Conservation (phyloP, 2,329 filamentous ascomycete species). For the Sporothrix globosa region DNA sequence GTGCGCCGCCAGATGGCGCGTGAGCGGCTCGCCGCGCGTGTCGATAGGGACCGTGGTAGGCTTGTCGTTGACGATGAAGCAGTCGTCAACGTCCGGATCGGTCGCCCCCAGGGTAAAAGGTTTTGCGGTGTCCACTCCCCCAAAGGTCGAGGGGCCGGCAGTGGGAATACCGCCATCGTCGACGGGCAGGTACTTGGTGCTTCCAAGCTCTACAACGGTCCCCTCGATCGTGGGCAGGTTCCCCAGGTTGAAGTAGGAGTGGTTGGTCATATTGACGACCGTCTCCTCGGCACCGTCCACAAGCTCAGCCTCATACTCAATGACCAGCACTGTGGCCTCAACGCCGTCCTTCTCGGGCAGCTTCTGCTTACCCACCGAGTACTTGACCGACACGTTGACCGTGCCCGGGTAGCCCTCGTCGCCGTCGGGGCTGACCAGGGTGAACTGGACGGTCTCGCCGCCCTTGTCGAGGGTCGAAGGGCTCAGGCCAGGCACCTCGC, state of each 20-base stretch:
- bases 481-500: constrained; percentile 52
- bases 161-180: constrained; percentile 72
- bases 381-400: constrained; percentile 75
- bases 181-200: constrained; percentile 70
- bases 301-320: constrained; percentile 88
- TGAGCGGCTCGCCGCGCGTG: constrained; percentile 65
- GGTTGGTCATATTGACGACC: constrained; percentile 90
- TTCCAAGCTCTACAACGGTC: constrained; percentile 68
- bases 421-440: constrained; percentile 71
- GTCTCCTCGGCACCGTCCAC: constrained; percentile 84
- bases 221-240: constrained; percentile 57
- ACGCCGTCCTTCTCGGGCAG: constrained; percentile 54
- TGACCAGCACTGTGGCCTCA: constrained; percentile 71
- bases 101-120: constrained; percentile 72
- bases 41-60: constrained; percentile 65
- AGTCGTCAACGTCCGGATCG: constrained; percentile 83
- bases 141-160: constrained; percentile 66
- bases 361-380: constrained; percentile 72
- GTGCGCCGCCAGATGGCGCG: constrained; percentile 69
- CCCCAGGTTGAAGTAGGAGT: constrained; percentile 69
- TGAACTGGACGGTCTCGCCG: constrained; percentile 69
- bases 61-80: constrained; percentile 76
- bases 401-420: constrained; percentile 91
- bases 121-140: constrained; percentile 65
- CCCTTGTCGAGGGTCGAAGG: constrained; percentile 57